Evolutionary conservation across 2,329 filamentous ascomycete genomes (phyloP), one percentile per base, ranked within the genome.

Genomic region (Ophiosphaerella korrae): DNA sequence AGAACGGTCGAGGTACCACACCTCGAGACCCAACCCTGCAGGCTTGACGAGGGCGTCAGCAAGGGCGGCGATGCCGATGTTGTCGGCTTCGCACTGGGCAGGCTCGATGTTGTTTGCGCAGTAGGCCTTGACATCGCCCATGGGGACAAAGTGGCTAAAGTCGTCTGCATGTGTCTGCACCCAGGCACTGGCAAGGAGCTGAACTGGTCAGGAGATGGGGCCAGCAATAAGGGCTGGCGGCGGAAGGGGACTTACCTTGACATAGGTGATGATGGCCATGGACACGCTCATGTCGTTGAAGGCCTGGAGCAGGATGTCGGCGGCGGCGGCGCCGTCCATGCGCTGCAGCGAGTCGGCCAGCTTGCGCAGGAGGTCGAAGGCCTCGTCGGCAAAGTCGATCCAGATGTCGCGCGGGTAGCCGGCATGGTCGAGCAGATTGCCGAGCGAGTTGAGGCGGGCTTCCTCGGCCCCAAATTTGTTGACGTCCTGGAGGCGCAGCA

Each of bases 1-100:
- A 64, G 89, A 96, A 62, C 91, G 86, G 70, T 97, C 94, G 7
- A 99, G 84, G 70, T 97, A 97, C 46, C 91, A 86, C 55, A 97
- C 89, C 68, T 97, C 91, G 16, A 97, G 83, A 4, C 87, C 85
- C 57, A 97, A 85, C 13, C 86, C 86, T 42, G 87, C 87, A 7
- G 88, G 89, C 67, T 90, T 88, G 56, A 97, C 84, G 3, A 97
- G 81, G 23, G 91, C 83, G 57, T 93, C 87, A 55, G 88, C 84
- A 42, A 97, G 79, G 2, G 90, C 84, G 52, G 85, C 85, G 55
- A 97, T 81, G 37, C 90, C 90, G n/a, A 96, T 78, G 64, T 97
- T 87, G 62, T 99, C 94, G 56, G 97, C 96, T 76, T 97, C 93
- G 43, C 86, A 85, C 60, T 87, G 83, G 13, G 87, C 82, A 0